phyloP scores from a whole-genome alignment of 805 yeast genomes.

The Candida anglica region DNA sequence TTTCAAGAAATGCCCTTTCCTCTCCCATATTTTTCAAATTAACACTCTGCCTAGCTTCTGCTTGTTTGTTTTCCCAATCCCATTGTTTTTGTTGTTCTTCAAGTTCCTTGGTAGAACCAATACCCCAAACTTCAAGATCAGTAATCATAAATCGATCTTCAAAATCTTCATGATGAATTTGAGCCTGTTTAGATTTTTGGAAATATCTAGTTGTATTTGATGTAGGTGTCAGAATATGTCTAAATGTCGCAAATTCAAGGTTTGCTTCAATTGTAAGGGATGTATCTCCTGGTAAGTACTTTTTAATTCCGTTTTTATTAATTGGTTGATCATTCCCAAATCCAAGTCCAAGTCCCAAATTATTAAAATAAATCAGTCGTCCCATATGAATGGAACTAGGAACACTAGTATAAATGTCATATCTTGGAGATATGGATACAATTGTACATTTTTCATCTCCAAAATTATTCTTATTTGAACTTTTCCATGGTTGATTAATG shows the following conservation, averaged over 20 bases:
- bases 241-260: conserved; percentile 75
- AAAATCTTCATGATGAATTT: conserved; percentile 25
- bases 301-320: conserved; percentile 40
- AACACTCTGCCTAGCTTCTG: conserved; percentile 68
- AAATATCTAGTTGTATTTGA: conserved; percentile 20
- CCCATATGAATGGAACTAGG: conserved; percentile 28
- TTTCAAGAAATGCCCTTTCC: conserved; percentile 78
- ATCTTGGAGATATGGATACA: conserved; percentile 64
- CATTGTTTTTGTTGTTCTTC: conserved; percentile 72
- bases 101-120: conserved; percentile 75
- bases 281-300: conserved; percentile 67
- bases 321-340: conserved; percentile 70
- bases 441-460: conserved; percentile 60
- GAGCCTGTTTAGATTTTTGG: conserved; percentile 16
- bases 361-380: conserved; percentile 60
- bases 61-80: conserved; percentile 92
- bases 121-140: conserved; percentile 88
- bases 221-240: conserved; percentile 50
- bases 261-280: conserved; percentile 75
- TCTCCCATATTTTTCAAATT: conserved; percentile 68
- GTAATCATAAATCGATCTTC: conserved; percentile 71
- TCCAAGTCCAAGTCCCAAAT: conserved; percentile 76
- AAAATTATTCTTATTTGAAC: conserved; percentile 66
- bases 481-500: conserved; percentile 71
- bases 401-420: conserved; percentile 42